A percentile compares a stretch with the other conserved stretches of the same genome.
Evolutionary conservation across 2,329 filamentous ascomycete genomes (phyloP).

Genomic region (Penicillium concentricum): DNA sequence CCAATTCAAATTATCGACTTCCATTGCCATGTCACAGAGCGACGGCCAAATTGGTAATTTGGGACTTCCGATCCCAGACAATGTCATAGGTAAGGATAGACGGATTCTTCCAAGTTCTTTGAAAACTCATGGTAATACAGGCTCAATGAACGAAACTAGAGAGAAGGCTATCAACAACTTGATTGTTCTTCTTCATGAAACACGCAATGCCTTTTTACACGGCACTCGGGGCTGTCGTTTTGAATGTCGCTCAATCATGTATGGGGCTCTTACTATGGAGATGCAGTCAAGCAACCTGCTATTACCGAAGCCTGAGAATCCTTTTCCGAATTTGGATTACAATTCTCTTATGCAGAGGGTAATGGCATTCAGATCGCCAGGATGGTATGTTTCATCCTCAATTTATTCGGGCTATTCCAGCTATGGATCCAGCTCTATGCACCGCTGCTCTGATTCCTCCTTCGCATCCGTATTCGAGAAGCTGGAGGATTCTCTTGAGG

Average conservation of each 20-base stretch:
- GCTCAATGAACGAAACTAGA: slow-evolving; percentile 16
- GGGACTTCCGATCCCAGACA: slow-evolving; percentile 21
- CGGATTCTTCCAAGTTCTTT: background rate
- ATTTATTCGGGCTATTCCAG: too few relatives aligned
- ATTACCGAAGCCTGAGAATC: background rate
- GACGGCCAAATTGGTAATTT: slow-evolving; percentile 7
- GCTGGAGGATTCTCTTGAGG: too few relatives aligned
- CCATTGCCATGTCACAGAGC: slow-evolving; percentile 18
- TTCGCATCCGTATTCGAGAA: slow-evolving; percentile 4
- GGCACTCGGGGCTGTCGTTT: slow-evolving; percentile 19
- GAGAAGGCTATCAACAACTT: slow-evolving; percentile 11
- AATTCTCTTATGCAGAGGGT: background rate
- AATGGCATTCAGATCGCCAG: slow-evolving; percentile 12
- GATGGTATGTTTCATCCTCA: slow-evolving; percentile 1
- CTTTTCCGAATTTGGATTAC: too few relatives aligned
- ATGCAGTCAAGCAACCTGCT: background rate
- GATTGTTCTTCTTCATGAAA: slow-evolving; percentile 13
- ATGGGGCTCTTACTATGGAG: slow-evolving; percentile 8
- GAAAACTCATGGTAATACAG: slow-evolving; percentile 13
- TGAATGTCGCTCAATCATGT: slow-evolving; percentile 28
- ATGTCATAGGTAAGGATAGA: slow-evolving; percentile 16
- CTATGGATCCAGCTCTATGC: background rate
- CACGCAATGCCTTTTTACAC: slow-evolving; percentile 7
- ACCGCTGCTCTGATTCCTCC: slow-evolving; percentile 1
- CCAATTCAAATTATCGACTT: slow-evolving; percentile 18